A percentile compares a stretch with the other conserved stretches of the same genome.
These are phyloP conservation scores for Cucurbita ficifolia DNA, from an alignment of 306 rosid species.

Conservation along the genomic window DNA sequence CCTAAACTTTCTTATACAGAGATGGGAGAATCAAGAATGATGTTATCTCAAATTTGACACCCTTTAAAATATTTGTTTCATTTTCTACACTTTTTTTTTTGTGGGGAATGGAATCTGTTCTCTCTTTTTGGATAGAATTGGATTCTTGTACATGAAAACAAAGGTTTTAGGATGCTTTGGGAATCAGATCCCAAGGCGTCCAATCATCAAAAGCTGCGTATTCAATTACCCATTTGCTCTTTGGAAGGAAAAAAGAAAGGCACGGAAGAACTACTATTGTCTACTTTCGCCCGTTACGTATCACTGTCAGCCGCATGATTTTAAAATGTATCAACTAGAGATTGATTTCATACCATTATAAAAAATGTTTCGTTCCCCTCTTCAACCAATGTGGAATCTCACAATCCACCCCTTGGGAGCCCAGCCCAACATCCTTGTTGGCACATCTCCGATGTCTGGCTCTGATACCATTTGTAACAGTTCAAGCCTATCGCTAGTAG, in stretches of 20 bases:
- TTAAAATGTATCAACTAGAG: too few species aligned
- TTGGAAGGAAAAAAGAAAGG: neutral
- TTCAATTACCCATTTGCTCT: neutral
- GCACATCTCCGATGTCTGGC: too few species aligned
- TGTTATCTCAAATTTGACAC: neutral
- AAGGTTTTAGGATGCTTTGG: neutral
- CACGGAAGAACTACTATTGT: too few species aligned
- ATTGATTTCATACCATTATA: too few species aligned
- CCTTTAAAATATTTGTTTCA: neutral
- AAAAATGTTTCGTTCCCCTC: too few species aligned
- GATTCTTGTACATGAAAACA: conserved; percentile 1
- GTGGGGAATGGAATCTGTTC: neutral
- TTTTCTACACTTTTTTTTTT: neutral
- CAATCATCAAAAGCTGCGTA: neutral
- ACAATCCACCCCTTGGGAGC: too few species aligned
- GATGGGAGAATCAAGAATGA: neutral
- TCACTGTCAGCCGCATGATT: too few species aligned
- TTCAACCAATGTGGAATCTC: too few species aligned
- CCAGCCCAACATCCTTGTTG: too few species aligned
- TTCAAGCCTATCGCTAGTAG: too few species aligned
- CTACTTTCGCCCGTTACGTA: too few species aligned
- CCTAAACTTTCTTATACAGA: neutral
- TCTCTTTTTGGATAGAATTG: neutral
- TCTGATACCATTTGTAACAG: too few species aligned
- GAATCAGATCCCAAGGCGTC: neutral